Evolutionary conservation across 2,329 filamentous ascomycete genomes (phyloP).

Genomic region (Periglandula ipomoeae): DNA sequence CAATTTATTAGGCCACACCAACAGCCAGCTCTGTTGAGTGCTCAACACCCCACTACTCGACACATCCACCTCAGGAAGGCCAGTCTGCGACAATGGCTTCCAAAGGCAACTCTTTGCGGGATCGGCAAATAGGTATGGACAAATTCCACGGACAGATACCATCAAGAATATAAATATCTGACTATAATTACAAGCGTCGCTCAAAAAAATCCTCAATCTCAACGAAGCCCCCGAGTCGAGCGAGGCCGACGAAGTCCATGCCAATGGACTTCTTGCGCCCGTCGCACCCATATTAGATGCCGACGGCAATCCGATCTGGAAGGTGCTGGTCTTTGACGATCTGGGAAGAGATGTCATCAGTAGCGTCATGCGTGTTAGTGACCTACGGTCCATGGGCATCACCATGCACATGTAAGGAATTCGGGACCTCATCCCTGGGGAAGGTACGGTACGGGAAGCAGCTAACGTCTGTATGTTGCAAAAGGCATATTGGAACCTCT

Average conservation of each 20-base stretch:
- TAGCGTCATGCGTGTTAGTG: conserved; percentile 88
- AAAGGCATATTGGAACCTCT: conserved; percentile 67
- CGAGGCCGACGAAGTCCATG: conserved; percentile 52
- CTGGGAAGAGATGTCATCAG: conserved; percentile 89
- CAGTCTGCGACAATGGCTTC: conserved; percentile 30
- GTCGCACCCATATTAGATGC: conserved; percentile 74
- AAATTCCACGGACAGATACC: neutral
- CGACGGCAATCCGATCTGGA: conserved; percentile 93
- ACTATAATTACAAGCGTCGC: conserved; percentile 53
- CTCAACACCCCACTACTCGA: neutral
- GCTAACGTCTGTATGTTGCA: neutral
- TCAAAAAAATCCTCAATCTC: conserved; percentile 91
- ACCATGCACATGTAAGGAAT: conserved; percentile 77
- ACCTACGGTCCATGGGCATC: conserved; percentile 86
- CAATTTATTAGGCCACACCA: neutral
- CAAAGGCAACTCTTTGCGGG: conserved; percentile 37
- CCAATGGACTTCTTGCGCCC: conserved; percentile 56
- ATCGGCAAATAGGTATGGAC: conserved; percentile 39
- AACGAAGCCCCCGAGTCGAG: conserved; percentile 62
- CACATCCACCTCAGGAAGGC: neutral
- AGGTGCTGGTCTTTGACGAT: conserved; percentile 92
- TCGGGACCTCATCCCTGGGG: too few relatives aligned
- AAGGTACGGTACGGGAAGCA: neutral
- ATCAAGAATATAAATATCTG: neutral
- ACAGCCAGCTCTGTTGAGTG: neutral